Evolutionary conservation across 140 eudicot genomes (phyloP).

Genomic region (Anethum foeniculum): DNA sequence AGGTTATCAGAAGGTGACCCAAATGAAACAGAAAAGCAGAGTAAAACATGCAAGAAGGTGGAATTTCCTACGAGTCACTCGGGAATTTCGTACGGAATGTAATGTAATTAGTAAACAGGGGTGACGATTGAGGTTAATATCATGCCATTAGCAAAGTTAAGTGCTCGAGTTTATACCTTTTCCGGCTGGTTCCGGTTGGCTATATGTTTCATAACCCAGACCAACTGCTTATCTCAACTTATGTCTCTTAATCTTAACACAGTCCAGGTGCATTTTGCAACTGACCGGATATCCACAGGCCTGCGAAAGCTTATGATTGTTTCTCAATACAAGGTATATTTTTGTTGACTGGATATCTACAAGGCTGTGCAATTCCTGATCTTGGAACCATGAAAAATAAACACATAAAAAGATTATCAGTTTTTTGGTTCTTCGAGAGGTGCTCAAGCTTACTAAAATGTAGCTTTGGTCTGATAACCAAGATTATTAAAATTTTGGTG

Average conservation of each 20-base stretch:
- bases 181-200: background rate
- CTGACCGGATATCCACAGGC: background rate
- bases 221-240: background rate
- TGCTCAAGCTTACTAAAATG: too few relatives aligned
- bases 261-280: background rate
- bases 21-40: background rate
- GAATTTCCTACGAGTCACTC: background rate
- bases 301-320: background rate
- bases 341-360: background rate
- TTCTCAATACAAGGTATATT: background rate
- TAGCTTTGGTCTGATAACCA: background rate
- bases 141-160: background rate
- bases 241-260: background rate
- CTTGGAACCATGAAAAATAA: background rate
- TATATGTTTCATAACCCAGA: background rate
- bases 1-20: conserved; percentile 4
- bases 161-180: background rate
- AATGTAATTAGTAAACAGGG: background rate
- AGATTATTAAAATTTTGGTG: background rate
- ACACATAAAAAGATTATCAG: background rate
- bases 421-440: background rate
- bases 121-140: background rate
- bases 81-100: background rate
- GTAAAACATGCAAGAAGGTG: conserved; percentile 3
- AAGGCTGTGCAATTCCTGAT: background rate